A percentile compares a stretch with the other conserved stretches of the same genome.
Conservation (phyloP, 352 stramenopile genomes). For the Phytophthora podocarpi region DNA sequence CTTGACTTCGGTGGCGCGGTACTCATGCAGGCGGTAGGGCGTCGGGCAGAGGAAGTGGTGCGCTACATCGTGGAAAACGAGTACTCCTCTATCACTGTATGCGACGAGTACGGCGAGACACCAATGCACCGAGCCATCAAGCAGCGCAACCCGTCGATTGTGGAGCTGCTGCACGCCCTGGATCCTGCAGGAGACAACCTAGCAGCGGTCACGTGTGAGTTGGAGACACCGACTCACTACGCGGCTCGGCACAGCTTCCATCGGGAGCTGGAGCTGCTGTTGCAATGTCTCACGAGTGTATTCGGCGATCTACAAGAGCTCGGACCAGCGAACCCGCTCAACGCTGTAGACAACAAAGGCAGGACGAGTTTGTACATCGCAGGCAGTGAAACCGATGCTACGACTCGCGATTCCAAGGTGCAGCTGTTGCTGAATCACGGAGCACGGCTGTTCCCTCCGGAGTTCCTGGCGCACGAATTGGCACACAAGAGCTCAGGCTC, state of each 20-base stretch:
- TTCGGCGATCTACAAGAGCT: constrained; percentile 8
- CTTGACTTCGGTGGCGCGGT: constrained; percentile 19
- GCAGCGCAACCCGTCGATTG: not conserved
- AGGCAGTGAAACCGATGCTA: no score
- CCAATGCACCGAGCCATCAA: constrained; percentile 26
- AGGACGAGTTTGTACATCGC: constrained; percentile 10
- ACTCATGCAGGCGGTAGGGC: constrained; percentile 18
- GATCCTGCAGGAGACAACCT: constrained; percentile 15
- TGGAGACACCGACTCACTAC: constrained; percentile 24
- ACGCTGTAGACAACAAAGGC: not conserved
- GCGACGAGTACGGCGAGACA: constrained; percentile 16
- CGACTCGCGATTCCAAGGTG: constrained; percentile 1
- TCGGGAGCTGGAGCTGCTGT: constrained; percentile 19
- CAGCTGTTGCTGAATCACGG: constrained; percentile 20
- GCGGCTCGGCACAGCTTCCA: constrained; percentile 11
- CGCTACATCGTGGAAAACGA: constrained; percentile 30
- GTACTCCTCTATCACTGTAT: constrained; percentile 11
- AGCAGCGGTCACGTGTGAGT: not conserved
- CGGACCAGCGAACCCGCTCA: constrained; percentile 11
- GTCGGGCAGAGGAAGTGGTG: not conserved
- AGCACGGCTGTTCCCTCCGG: constrained; percentile 11
- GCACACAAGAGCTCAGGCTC: no score
- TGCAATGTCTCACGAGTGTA: constrained; percentile 9
- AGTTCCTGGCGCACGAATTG: not conserved
- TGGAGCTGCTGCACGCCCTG: constrained; percentile 22